Base-by-base conservation (phyloP, 2,329 filamentous ascomycete genomes). In the Aspergillus sergii region DNA sequence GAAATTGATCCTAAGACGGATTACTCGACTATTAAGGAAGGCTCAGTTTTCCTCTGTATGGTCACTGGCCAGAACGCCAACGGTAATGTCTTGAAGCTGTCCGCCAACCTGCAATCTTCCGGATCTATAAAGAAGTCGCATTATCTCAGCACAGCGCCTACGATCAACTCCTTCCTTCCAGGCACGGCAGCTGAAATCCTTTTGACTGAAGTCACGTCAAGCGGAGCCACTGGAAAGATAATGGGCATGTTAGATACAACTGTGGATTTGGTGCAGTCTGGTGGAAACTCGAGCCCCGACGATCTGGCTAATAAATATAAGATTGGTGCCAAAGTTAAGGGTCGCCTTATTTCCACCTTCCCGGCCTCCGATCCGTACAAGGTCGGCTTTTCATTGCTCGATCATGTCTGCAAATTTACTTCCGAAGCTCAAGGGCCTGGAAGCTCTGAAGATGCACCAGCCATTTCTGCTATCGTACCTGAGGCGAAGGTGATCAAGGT, bases 161-260 rank as follows among this genome's bases (percentile, higher is more conserved):
- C 92, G 0, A 91, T 99, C 73, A 93, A 94, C 75, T 87, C 91
- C 8, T 97, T 96, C 79, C 85, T 97, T 8, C 95, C 96, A 1
- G 96, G 95, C 68, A 95, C 93, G n/a, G 89, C 90, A 7, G 92
- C 93, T 41, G 93, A 97, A 69, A 84, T 97, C 12, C 83, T 98
- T 56, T 81, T 99, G 43, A 90, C 91, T 2, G 91, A 95, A 54
- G 87, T 91, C 16, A 88, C 89, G 12, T 79, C 85, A 14, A 88
- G 86, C 67, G 95, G 95, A n/a, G 80, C 99, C 63, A 83, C 86
- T 56, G 95, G 95, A 71, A 97, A 97, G 77, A 87, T 98, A 51
- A 91, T 99, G 85, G 96, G 95, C 19, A 88, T 94, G 75, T 81
- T 99, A 28, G 92, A 97, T 78, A 91, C 92, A 12, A 97, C 93